A percentile compares a stretch with the other conserved stretches of the same genome.
Evolutionary conservation across 1,284 basidiomycete species (phyloP).

Genomic region (Apiotrichum veenhuisii): DNA sequence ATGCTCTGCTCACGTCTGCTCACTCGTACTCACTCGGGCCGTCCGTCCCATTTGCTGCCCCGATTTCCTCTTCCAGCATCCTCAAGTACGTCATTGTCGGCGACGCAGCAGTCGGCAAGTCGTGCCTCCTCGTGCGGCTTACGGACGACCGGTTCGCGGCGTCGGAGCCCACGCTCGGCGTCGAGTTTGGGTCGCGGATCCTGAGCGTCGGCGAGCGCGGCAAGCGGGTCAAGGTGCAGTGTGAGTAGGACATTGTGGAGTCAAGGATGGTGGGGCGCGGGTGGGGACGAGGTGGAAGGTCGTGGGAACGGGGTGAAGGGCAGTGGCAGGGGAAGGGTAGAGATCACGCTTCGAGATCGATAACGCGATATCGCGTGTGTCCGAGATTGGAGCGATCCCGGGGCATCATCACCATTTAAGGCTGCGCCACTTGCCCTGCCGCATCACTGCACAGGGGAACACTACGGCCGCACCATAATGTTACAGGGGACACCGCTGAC

Average conservation of each 20-base stretch:
- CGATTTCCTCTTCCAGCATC: slow-evolving; percentile 25
- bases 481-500: background rate
- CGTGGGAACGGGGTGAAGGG: too few species aligned
- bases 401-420: too few species aligned
- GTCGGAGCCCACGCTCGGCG: slow-evolving; percentile 44
- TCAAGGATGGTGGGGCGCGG: too few species aligned
- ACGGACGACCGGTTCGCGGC: slow-evolving; percentile 40
- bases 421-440: too few species aligned
- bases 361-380: too few species aligned
- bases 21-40: background rate
- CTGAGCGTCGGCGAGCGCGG: slow-evolving; percentile 33
- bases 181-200: slow-evolving; percentile 44
- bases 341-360: too few species aligned
- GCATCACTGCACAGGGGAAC: too few species aligned
- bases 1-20: background rate
- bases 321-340: too few species aligned
- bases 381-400: too few species aligned
- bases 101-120: slow-evolving; percentile 45
- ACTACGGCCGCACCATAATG: too few species aligned
- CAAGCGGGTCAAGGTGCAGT: slow-evolving; percentile 46
- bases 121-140: slow-evolving; percentile 37
- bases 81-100: slow-evolving; percentile 48
- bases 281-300: background rate
- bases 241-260: slow-evolving; percentile 22
- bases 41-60: background rate